These are phyloP conservation scores for Plasmodium yoelii DNA, from an alignment of 169 alveolate genomes.

Conservation along the genomic window DNA sequence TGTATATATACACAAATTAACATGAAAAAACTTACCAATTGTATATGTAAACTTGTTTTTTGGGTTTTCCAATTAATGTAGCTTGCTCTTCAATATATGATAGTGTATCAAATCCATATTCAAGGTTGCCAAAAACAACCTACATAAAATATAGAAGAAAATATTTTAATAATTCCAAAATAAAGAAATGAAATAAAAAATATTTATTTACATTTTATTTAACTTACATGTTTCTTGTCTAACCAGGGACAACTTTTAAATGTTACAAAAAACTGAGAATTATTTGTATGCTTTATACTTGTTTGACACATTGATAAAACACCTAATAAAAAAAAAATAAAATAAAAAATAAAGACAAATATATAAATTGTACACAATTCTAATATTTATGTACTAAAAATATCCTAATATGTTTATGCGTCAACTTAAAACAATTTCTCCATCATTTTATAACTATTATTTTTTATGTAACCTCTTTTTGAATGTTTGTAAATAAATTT, in stretches of 20 bases:
- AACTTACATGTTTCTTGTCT: conserved; percentile 92
- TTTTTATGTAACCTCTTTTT: conserved; percentile 80
- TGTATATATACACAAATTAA: not conserved
- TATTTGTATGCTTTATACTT: conserved; percentile 88
- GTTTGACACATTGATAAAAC: conserved; percentile 90
- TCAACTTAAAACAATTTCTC: not conserved
- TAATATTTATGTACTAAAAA: conserved; percentile 18
- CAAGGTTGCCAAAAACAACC: conserved; percentile 90
- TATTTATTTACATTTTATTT: not conserved
- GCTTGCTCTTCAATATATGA: conserved; percentile 86
- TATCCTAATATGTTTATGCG: not conserved
- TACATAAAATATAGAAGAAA: conserved; percentile 4
- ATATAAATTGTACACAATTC: conserved; percentile 2
- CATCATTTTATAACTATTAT: not conserved
- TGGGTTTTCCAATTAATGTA: conserved; percentile 84
- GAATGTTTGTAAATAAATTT: conserved; percentile 85
- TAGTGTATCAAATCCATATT: conserved; percentile 86
- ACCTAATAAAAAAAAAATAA: conserved; percentile 67
- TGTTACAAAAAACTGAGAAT: conserved; percentile 94
- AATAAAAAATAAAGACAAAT: not conserved
- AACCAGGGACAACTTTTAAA: conserved; percentile 94
- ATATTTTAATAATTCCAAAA: not conserved
- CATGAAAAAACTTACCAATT: conserved; percentile 79
- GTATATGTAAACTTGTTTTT: conserved; percentile 85
- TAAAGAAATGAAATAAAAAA: conserved; percentile 2